Evolutionary conservation across 2,329 filamentous ascomycete genomes (phyloP).

Genomic region (Trichophyton simii): DNA sequence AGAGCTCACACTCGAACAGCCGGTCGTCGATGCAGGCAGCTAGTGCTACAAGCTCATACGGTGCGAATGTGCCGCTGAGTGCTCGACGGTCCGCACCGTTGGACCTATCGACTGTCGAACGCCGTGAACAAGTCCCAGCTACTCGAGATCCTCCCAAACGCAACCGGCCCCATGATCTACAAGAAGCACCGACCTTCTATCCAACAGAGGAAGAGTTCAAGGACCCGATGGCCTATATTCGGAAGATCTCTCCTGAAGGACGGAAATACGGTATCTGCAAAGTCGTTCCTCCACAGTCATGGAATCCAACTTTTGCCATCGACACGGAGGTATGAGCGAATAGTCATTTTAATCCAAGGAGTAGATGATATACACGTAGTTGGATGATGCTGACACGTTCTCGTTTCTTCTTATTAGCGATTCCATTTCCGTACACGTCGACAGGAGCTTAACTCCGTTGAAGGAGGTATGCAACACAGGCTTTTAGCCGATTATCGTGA

Average conservation of each 20-base stretch:
- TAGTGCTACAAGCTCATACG: constrained; percentile 33
- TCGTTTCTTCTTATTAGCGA: constrained; percentile 43
- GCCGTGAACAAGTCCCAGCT: constrained; percentile 68
- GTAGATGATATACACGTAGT: not conserved
- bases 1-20: constrained; percentile 20
- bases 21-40: constrained; percentile 29
- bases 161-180: constrained; percentile 67
- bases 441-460: constrained; percentile 92
- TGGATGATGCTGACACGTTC: not conserved
- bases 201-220: constrained; percentile 91
- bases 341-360: not conserved
- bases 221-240: constrained; percentile 86
- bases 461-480: constrained; percentile 59
- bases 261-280: constrained; percentile 86
- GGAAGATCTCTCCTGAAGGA: constrained; percentile 78
- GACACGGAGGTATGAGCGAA: constrained; percentile 71
- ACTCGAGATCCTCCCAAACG: constrained; percentile 65
- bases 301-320: constrained; percentile 92
- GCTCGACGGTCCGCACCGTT: constrained; percentile 55
- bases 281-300: constrained; percentile 82
- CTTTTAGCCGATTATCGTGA: not conserved
- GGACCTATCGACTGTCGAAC: constrained; percentile 81
- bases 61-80: constrained; percentile 47
- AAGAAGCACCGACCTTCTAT: constrained; percentile 79
- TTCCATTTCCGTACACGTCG: constrained; percentile 95